Percentiles rank a stretch among this genome's conserved stretches.
phyloP scores from a whole-genome alignment of 345 rosid genomes.

The Citrus inodora region DNA sequence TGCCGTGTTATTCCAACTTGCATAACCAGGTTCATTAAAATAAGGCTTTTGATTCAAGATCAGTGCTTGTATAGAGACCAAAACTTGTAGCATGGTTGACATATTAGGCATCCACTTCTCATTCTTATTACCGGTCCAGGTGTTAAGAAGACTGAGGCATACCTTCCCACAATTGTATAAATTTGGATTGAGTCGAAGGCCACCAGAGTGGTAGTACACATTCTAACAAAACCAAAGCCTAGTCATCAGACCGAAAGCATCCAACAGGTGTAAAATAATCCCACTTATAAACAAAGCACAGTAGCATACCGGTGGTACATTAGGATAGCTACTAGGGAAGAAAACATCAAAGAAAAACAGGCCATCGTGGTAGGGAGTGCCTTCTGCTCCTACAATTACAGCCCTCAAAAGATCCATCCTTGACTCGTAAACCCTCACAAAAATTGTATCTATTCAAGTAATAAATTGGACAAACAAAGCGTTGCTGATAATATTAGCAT shows the following conservation, averaged over 20 bases:
- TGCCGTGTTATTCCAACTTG: conserved; percentile 31
- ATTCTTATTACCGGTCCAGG: conserved; percentile 67
- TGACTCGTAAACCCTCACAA: conserved; percentile 83
- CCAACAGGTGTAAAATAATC: conserved; percentile 2
- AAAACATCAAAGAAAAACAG: conserved; percentile 84
- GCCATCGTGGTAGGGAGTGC: conserved; percentile 96
- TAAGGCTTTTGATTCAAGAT: conserved; percentile 81
- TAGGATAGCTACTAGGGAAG: conserved; percentile 78
- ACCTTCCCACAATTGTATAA: conserved; percentile 74
- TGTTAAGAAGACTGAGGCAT: conserved; percentile 90
- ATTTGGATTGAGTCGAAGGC: conserved; percentile 86
- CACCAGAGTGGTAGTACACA: conserved; percentile 76
- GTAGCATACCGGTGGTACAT: conserved; percentile 65
- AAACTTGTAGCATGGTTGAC: conserved; percentile 86
- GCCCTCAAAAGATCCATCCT: conserved; percentile 96
- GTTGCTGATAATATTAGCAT: not conserved
- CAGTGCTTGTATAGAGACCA: conserved; percentile 90
- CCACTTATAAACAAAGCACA: conserved; percentile 2
- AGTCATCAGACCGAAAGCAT: conserved; percentile 10
- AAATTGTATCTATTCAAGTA: conserved; percentile 61
- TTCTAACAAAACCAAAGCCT: conserved; percentile 36
- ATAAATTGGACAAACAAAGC: not conserved
- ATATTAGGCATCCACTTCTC: conserved; percentile 82
- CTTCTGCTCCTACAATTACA: conserved; percentile 89
- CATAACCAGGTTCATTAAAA: conserved; percentile 89